Evolutionary conservation across 108 stramenopile genomes (phyloP), one percentile per base, ranked within the genome.

Genomic region (Cylindrotheca closterium): DNA sequence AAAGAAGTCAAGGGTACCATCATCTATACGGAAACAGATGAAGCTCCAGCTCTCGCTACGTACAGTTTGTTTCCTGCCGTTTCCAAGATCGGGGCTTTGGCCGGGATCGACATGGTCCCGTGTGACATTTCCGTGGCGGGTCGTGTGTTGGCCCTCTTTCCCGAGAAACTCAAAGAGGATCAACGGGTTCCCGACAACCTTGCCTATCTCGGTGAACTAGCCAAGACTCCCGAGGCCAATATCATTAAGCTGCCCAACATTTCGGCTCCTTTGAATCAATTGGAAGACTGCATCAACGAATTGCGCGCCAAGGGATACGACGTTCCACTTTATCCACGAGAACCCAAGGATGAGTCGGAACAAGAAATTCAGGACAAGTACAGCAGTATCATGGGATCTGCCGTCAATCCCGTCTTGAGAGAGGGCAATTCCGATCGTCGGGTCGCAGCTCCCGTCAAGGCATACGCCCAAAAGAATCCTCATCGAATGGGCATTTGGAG

Each of bases 351-450:
- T 32, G 85, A 79, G 34, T 85, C 78, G 57, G 93, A 94, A 63
- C 33, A 57, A 22, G 83, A 77, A 50, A 85, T 92, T 63, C 71
- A 87, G 53, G 66, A 60, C 5, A 75, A 75, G 23, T 96, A 96
- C 76, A 71, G 79, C 22, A 78, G 73, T 19, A 77, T 96, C 26
- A 87, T 94, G 58, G 96, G 96, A 46, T 75, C 72, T 54, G 96
- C 96, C 4, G 96, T 96, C 47, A 96, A 96, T 58, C 96, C 96
- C 8, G 96, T 96, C 27, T 75, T 96, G 55, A 79, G 96, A 7
- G 96, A 96, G 51, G 96, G 96, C 10, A 96, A 96, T 71, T 86
- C 84, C 30, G 96, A 96, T 77, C 82, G 96, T 15, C 80, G 96
- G 4, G 96, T 95, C 1, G 96, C 96, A 4, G 70, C 79, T 25